Conservation (phyloP, 2,329 filamentous ascomycete genomes). For the Aspergillus puulaauensis region DNA sequence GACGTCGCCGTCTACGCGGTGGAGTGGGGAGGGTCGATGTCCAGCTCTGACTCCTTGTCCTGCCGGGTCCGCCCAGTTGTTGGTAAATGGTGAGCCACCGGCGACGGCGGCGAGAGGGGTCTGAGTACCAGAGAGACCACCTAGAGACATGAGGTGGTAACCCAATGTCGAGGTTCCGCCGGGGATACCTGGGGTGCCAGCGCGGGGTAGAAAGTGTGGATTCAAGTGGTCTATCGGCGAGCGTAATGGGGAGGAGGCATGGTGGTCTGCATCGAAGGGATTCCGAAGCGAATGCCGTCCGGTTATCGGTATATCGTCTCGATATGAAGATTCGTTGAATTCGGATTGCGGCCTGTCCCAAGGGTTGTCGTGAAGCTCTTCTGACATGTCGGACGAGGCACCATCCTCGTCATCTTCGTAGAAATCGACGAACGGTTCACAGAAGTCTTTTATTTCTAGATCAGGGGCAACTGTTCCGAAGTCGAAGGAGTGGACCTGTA, state of each 20-base stretch:
- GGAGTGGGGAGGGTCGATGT: slow-evolving; percentile 18
- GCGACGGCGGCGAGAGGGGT: slow-evolving; percentile 50
- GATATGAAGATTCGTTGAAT: slow-evolving; percentile 29
- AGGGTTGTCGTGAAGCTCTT: slow-evolving; percentile 29
- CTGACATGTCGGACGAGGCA: slow-evolving; percentile 36
- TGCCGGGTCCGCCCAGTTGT: slow-evolving; percentile 33
- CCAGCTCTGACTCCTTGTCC: slow-evolving; percentile 19
- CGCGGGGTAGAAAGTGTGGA: slow-evolving; percentile 43
- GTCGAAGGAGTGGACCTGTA: slow-evolving; percentile 90
- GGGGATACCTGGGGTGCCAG: slow-evolving; percentile 48
- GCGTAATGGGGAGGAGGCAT: slow-evolving; percentile 30
- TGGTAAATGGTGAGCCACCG: slow-evolving; percentile 42
- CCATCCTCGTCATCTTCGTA: slow-evolving; percentile 75
- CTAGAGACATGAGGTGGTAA: slow-evolving; percentile 49
- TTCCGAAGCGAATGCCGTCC: slow-evolving; percentile 28
- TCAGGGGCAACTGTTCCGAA: slow-evolving; percentile 82
- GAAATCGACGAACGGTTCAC: slow-evolving; percentile 92
- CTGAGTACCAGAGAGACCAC: slow-evolving; percentile 49
- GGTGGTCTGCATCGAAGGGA: slow-evolving; percentile 25
- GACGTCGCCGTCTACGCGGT: slow-evolving; percentile 33
- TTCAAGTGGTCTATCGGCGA: slow-evolving; percentile 41
- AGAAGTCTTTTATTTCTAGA: slow-evolving; percentile 93
- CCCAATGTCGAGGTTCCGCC: slow-evolving; percentile 51
- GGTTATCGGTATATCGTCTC: slow-evolving; percentile 29
- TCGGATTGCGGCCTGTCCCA: slow-evolving; percentile 22